Conservation (phyloP, 2,329 filamentous ascomycete genomes). For the Hymenoscyphus infarciens region DNA sequence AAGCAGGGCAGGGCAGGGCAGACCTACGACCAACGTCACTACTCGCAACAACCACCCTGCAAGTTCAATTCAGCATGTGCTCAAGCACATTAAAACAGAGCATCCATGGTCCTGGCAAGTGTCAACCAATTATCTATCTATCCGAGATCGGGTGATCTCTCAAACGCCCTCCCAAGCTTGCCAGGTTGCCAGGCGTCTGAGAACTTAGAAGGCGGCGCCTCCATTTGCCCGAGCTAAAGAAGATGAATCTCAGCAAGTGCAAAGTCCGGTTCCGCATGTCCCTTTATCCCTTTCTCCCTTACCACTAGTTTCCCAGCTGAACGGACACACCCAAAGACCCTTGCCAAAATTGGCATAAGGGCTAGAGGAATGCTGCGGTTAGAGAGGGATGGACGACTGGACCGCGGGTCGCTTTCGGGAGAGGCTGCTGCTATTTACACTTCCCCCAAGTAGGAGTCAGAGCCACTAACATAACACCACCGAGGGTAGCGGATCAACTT, state of each 20-base stretch:
- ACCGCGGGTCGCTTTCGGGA: slow-evolving; percentile 11
- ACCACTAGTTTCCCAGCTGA: not conserved
- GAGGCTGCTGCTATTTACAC: not conserved
- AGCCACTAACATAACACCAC: slow-evolving; percentile 1
- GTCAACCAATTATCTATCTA: not conserved
- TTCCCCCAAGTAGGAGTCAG: not conserved
- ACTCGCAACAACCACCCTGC: not conserved
- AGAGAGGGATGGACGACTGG: slow-evolving; percentile 4
- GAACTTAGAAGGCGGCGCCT: not conserved
- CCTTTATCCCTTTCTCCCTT: not conserved
- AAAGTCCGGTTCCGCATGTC: not conserved
- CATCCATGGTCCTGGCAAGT: not conserved
- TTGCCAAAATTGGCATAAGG: slow-evolving; percentile 6
- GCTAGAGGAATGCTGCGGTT: not conserved
- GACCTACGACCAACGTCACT: not conserved
- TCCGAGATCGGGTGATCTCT: not conserved
- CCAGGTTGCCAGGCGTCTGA: not conserved
- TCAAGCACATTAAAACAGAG: slow-evolving; percentile 3
- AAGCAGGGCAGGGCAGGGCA: too few relatives aligned
- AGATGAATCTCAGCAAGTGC: not conserved
- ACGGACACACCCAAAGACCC: not conserved
- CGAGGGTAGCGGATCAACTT: not conserved
- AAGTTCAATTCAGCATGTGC: not conserved
- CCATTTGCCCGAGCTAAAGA: not conserved
- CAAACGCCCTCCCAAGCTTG: not conserved